Base-by-base conservation (phyloP, 352 stramenopile genomes). In the Globisporangium cederbergense region DNA sequence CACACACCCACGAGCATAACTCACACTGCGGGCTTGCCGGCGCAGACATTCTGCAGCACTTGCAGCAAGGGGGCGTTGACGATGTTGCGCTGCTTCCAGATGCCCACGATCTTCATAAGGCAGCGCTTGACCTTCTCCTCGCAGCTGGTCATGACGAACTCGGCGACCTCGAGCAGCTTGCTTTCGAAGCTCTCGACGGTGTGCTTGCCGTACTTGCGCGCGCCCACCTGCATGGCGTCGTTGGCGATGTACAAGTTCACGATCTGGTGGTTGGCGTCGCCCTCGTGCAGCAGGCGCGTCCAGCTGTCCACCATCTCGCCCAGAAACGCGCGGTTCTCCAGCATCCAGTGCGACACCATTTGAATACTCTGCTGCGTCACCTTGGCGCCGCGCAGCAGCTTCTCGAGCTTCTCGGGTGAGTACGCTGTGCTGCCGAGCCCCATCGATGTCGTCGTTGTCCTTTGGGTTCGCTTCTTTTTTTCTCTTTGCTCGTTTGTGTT, bases 331-430 rank as follows among this genome's bases (percentile, higher is more conserved):
- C 83, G 83, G 42, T 88, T 66, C 43, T 75, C 82, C 28, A 95
- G 71, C 65, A 95, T 93, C 84, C 84, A 95, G 32, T 77, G 76
- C 10, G 82, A 88, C 32, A 89, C 79, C 64, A 71, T 75, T 74
- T 95, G 86, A 66, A 95, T 95, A 71, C 83, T 93, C 67, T 90
- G 81, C 58, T 89, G 87, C 68, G 85, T 89, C 62, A 89, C 77
- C 62, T 94, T 91, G 58, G 79, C 80, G 47, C 80, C 68, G 42
- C 74, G 78, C 49, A 94, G 77, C 58, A 91, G 72, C 72, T 66
- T 57, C 75, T 87, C 79, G 10, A 94, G 74, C 66, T 88, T 86
- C 70, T 89, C 83, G 9, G 53, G 59, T 8, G 75, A 77, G 74
- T 80, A 88, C 74, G 40, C 47, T 20, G 18, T 50, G 51, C 51